Evolutionary conservation across 106 monocot genomes (phyloP), one percentile per base, ranked within the genome.

Genomic region (Alisma plantagoaquatica): DNA sequence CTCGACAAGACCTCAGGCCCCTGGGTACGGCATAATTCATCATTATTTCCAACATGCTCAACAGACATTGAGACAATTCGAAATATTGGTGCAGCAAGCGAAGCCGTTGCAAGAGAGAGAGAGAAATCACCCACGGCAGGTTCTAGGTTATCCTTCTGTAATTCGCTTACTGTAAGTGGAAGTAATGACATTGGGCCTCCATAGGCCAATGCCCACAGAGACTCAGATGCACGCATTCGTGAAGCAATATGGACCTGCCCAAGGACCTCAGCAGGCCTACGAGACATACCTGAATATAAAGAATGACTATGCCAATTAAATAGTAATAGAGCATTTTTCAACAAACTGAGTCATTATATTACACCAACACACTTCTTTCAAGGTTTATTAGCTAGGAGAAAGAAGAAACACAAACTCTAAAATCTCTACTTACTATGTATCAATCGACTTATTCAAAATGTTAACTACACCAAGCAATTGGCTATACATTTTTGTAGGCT

Each of bases 151-250:
- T 90, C 81, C 17, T 44, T 71, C 71, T 79, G 64, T 60, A 98
- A 81, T 41, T 85, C 67, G 71, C 84, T 75, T 33, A 98, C 71
- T 60, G 76, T 60, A 28, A 98, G 28, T 46, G 96, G 96, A 71
- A 98, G 89, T 69, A 98, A 85, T 62, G 71, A 75, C 78, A 98
- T 75, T 27, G 89, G 84, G 25, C 96, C 96, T 53, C 96, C 84
- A 79, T 74, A 72, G 18, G 89, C 75, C 66, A 98, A 76, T 20
- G 96, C 88, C 96, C 96, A 98, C 30, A 98, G 63, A 46, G 96
- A 84, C 56, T 89, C 89, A 41, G 72, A 35, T 32, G 71, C 84
- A 24, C 81, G 84, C 43, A 78, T 35, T 31, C 96, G 66, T 55
- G 69, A 50, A 59, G 89, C 84, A 69, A 90, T 70, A 76, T 85